Conservation (phyloP, 1,139 yeast species). For the Nakaseomyces bracarensis region DNA sequence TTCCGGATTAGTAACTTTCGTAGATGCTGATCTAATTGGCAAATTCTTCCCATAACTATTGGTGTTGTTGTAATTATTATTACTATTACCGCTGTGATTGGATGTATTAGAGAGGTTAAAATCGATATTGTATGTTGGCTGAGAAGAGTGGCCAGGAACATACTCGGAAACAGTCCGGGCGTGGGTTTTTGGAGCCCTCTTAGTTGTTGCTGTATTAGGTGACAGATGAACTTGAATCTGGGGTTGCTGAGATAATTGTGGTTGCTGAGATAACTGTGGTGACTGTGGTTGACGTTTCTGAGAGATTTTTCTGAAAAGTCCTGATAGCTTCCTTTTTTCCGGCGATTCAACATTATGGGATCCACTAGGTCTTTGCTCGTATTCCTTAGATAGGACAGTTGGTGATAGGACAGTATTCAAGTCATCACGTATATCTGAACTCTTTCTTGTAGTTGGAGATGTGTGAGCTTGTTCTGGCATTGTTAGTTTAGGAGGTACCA, state of each 20-base stretch:
- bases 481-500: conserved; percentile 36
- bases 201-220: conserved; percentile 9
- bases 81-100: conserved; percentile 6
- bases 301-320: conserved; percentile 30
- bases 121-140: conserved; percentile 7
- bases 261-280: conserved; percentile 12
- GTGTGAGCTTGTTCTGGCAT: conserved; percentile 70
- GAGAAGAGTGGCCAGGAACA: conserved; percentile 21
- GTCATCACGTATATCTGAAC: conserved; percentile 21
- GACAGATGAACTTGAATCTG: conserved; percentile 12
- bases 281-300: conserved; percentile 26
- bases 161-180: conserved; percentile 37
- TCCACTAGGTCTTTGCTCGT: conserved; percentile 15
- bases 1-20: conserved; percentile 14
- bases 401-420: conserved; percentile 23
- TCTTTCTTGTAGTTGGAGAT: conserved; percentile 35
- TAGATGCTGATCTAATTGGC: conserved; percentile 22
- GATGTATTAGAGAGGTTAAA: conserved; percentile 9
- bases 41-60: conserved; percentile 12
- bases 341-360: conserved; percentile 14
- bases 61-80: conserved; percentile 10
- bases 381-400: conserved; percentile 16
- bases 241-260: conserved; percentile 9
- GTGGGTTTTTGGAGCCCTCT: conserved; percentile 28
- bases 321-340: conserved; percentile 29